Evolutionary conservation across 208 protist species (phyloP).

Genomic region (Novymonas esmeraldas): DNA sequence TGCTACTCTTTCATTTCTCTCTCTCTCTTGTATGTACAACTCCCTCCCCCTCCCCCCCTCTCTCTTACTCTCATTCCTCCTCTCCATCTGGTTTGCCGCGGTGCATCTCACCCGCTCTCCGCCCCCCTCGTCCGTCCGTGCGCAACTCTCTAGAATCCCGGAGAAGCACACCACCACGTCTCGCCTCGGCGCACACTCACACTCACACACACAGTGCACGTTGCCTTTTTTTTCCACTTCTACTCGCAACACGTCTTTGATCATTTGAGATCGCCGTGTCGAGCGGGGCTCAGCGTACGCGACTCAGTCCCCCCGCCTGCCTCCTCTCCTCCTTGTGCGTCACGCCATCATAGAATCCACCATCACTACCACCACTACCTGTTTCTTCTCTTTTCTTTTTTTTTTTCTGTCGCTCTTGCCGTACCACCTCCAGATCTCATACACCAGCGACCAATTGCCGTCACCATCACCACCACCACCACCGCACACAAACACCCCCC

Average conservation of each 20-base stretch:
- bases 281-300: no score
- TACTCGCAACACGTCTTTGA: no score
- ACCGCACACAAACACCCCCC: no score
- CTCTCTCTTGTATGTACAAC: no score
- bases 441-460: neutral
- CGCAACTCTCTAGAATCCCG: neutral
- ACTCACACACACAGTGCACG: no score
- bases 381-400: neutral
- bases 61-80: no score
- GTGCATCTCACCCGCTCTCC: neutral
- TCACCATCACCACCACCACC: neutral
- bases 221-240: no score
- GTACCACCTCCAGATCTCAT: neutral
- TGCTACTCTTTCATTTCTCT: no score
- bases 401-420: neutral
- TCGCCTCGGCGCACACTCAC: no score
- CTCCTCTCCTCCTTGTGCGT: neutral
- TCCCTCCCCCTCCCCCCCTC: no score
- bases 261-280: no score
- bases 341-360: neutral
- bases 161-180: no score
- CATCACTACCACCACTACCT: neutral
- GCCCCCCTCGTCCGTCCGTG: constrained; percentile 1
- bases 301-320: neutral
- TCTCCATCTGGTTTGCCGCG: neutral